Conservation (phyloP, 2,329 filamentous ascomycete genomes). For the Scedosporium apiospermum region DNA sequence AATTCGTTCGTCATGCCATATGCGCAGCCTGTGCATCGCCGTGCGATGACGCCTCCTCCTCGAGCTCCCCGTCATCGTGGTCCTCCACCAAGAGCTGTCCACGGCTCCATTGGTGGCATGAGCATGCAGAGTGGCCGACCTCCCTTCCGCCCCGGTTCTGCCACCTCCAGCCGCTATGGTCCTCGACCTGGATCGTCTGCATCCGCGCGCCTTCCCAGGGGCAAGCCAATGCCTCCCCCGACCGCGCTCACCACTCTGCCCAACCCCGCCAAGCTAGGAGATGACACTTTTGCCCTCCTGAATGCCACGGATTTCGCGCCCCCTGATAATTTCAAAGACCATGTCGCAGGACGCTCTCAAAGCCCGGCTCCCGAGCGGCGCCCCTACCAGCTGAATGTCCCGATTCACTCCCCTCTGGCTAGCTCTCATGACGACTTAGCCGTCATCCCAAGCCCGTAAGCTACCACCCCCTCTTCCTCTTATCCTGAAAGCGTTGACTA, state of each 20-base stretch:
- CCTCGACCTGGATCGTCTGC: slow-evolving; percentile 59
- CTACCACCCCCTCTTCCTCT: slow-evolving; percentile 17
- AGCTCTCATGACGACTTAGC: slow-evolving; percentile 82
- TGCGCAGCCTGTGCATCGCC: slow-evolving; percentile 73
- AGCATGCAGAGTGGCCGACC: slow-evolving; percentile 28
- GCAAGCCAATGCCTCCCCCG: slow-evolving; percentile 51
- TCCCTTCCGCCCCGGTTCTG: slow-evolving; percentile 20
- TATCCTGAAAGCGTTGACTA: slow-evolving; percentile 13
- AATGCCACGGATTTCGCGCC: slow-evolving; percentile 79
- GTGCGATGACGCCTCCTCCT: slow-evolving; percentile 93
- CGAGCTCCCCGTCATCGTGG: slow-evolving; percentile 36
- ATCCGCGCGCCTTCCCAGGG: slow-evolving; percentile 26
- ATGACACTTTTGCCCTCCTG: slow-evolving; percentile 65
- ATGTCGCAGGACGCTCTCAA: slow-evolving; percentile 58
- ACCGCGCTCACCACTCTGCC: slow-evolving; percentile 65
- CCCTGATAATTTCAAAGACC: slow-evolving; percentile 55
- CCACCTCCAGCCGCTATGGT: slow-evolving; percentile 25
- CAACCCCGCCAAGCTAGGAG: slow-evolving; percentile 74
- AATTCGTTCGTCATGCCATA: slow-evolving; percentile 73
- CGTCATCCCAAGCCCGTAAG: slow-evolving; percentile 83
- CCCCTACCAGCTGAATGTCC: slow-evolving; percentile 66
- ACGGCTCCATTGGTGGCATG: slow-evolving; percentile 41
- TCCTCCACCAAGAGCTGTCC: slow-evolving; percentile 29
- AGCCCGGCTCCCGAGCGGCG: slow-evolving; percentile 55
- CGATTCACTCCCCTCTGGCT: slow-evolving; percentile 67